Conservation (phyloP, 1,139 yeast species). For the Geotrichum carabidarum region DNA sequence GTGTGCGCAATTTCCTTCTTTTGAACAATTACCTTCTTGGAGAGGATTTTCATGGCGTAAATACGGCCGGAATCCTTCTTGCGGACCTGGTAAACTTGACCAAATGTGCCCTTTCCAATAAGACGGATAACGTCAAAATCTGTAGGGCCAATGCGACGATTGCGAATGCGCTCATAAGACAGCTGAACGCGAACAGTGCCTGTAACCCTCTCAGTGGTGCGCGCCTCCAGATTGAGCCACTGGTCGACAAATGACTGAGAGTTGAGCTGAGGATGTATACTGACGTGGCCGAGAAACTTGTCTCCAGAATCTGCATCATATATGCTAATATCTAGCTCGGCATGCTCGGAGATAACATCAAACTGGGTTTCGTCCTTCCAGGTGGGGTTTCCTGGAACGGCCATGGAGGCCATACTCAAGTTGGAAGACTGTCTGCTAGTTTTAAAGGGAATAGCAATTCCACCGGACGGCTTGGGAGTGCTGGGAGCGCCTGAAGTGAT, state of each 20-base stretch:
- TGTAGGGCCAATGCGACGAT: conserved; percentile 74
- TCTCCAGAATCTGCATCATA: conserved; percentile 82
- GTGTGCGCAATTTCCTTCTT: conserved; percentile 98
- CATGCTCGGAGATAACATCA: conserved; percentile 74
- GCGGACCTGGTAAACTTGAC: conserved; percentile 92
- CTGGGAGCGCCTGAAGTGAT: conserved; percentile 58
- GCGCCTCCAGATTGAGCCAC: conserved; percentile 72
- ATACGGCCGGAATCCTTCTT: conserved; percentile 83
- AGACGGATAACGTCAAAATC: conserved; percentile 88
- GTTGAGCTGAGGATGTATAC: conserved; percentile 61
- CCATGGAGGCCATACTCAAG: conserved; percentile 18
- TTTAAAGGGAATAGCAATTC: conserved; percentile 40
- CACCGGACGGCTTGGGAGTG: conserved; percentile 19
- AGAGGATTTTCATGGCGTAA: conserved; percentile 94
- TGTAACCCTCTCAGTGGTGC: conserved; percentile 70
- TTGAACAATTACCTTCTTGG: conserved; percentile 89
- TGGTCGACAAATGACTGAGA: conserved; percentile 44
- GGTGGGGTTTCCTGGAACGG: conserved; percentile 48
- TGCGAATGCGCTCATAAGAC: conserved; percentile 63
- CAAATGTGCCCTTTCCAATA: conserved; percentile 95
- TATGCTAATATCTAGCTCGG: conserved; percentile 75
- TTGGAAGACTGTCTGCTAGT: conserved; percentile 13
- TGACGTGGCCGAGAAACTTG: conserved; percentile 77
- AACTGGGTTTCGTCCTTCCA: conserved; percentile 92
- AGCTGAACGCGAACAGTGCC: conserved; percentile 74